These are phyloP conservation scores for Crithidia acanthocephali DNA, from an alignment of 208 protist species.

Conservation along the genomic window DNA sequence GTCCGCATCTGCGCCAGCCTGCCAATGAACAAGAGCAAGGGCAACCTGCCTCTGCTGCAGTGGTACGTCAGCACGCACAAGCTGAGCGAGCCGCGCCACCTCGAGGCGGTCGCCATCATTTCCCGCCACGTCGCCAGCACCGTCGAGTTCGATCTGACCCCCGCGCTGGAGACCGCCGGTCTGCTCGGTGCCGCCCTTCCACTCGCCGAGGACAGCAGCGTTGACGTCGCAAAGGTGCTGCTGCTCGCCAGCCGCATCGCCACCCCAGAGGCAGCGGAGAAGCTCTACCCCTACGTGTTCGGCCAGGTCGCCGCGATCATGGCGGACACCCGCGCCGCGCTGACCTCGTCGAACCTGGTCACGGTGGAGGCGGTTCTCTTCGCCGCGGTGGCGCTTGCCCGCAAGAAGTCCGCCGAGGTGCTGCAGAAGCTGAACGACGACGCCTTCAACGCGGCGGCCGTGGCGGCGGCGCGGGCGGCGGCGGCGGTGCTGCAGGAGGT, in stretches of 20 bases:
- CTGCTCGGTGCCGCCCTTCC: conserved; percentile 34
- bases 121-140: conserved; percentile 40
- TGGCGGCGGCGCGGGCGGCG: conserved; percentile 28
- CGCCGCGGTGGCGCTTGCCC: conserved; percentile 53
- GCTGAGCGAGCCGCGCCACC: conserved; percentile 47
- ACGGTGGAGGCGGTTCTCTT: conserved; percentile 79
- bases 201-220: conserved; percentile 33
- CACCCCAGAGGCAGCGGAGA: conserved; percentile 52
- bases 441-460: conserved; percentile 51
- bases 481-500: conserved; percentile 36
- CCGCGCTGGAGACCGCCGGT: conserved; percentile 51
- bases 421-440: conserved; percentile 75
- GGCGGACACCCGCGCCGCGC: conserved; percentile 26
- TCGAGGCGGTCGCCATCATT: conserved; percentile 72
- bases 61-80: conserved; percentile 47
- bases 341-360: conserved; percentile 60
- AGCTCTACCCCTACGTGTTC: conserved; percentile 55
- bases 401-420: conserved; percentile 58
- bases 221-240: conserved; percentile 56
- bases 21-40: conserved; percentile 60
- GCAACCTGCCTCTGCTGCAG: conserved; percentile 65
- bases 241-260: conserved; percentile 60
- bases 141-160: conserved; percentile 52
- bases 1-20: conserved; percentile 57
- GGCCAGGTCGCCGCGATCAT: conserved; percentile 24